Conservation (phyloP, 352 stramenopile species). For the Phytopythium sindhum region DNA sequence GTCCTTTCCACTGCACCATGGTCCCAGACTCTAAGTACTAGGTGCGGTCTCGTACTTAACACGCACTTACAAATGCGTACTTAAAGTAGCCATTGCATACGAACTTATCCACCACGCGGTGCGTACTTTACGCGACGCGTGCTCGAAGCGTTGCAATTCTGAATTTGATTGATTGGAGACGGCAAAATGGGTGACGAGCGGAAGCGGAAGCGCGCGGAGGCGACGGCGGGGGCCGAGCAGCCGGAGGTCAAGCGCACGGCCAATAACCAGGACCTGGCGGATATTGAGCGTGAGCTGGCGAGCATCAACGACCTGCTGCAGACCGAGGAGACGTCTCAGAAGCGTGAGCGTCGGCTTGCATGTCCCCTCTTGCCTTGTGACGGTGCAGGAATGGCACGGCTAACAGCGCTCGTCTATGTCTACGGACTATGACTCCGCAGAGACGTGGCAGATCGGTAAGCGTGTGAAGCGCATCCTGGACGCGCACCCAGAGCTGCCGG, state of each 20-base stretch:
- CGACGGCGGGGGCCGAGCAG: not conserved
- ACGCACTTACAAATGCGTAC: not conserved
- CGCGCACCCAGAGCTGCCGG: slow-evolving; percentile 40
- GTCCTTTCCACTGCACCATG: too few relatives aligned
- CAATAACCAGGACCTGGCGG: not conserved
- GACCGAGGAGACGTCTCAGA: slow-evolving; percentile 60
- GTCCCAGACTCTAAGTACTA: too few relatives aligned
- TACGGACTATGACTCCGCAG: slow-evolving; percentile 15
- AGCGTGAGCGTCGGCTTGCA: slow-evolving; percentile 21
- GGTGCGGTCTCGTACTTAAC: too few relatives aligned
- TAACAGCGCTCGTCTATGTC: not conserved
- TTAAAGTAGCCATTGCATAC: not conserved
- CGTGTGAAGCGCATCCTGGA: slow-evolving; percentile 79
- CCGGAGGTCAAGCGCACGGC: slow-evolving; percentile 6
- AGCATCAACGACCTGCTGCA: slow-evolving; percentile 59
- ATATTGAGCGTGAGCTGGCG: slow-evolving; percentile 31
- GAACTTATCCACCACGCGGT: not conserved
- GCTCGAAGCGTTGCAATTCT: not conserved
- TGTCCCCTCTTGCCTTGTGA: not conserved
- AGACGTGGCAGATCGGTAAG: slow-evolving; percentile 86
- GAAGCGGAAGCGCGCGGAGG: slow-evolving; percentile 13
- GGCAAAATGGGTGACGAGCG: slow-evolving; percentile 4
- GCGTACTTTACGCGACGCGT: not conserved
- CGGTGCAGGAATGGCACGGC: too few relatives aligned
- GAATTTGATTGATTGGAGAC: not conserved